Evolutionary conservation across 176 grass and related monocot species (phyloP), one percentile per base, ranked within the genome.

Genomic region (sorghum (Sorghum bicolor)): DNA sequence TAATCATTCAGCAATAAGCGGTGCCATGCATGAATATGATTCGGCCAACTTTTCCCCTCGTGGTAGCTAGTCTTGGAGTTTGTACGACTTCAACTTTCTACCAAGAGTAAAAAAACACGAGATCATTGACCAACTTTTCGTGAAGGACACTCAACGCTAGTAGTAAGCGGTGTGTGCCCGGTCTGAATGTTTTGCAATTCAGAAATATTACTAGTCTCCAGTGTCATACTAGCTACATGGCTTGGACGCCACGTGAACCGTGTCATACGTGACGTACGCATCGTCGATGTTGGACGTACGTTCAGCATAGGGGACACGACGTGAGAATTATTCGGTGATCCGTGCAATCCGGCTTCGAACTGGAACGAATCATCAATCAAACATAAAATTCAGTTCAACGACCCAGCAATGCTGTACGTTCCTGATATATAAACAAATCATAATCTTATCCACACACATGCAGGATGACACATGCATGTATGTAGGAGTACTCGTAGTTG

Each of bases 331-430:
- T 48, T 78, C 65, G 32, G 20, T 5, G 87, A 89, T 89, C 78
- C 77, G 32, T 57, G 64, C 66, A 86, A 82, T 86, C 83, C 78
- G 88, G 88, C 7, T n/a, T 66, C 34, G 57, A 74, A 83, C 26
- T 67, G 44, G 81, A 82, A 55, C 19, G 50, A 22, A 77, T 45
- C 34, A 44, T 30, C n/a, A 29, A 26, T 37, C n/a, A 29, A 36
- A 16, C 26, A n/a, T 17, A 33, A 8, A 4, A 67, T 48, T 22
- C 63, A 55, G 17, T 30, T 26, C 26, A 53, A 19, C 40, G 58
- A 12, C 58, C 17, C 19, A 55, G 12, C 50, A 52, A 52, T 22
- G 19, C 52, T n/a, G 7, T 20, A 55, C 52, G 7, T 55, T 55
- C 52, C 6, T 22, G 0, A 8, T 8, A 53, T 8, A 53, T 8